Evolutionary conservation across 2,329 filamentous ascomycete genomes (phyloP).

Genomic region (Trichoderma breve): DNA sequence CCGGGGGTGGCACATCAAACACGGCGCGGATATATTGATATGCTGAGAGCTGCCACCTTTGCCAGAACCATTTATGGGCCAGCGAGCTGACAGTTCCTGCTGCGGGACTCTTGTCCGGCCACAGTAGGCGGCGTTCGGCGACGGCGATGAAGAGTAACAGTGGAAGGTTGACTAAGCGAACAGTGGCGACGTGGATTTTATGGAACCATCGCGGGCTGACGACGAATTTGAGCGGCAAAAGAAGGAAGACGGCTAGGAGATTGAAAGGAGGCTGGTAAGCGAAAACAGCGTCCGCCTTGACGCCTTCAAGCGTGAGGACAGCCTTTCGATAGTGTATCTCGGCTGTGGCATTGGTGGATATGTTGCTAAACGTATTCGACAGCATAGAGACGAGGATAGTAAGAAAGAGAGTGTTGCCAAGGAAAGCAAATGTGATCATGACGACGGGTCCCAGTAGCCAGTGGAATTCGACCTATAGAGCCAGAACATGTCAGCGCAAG

Average conservation of each 20-base stretch:
- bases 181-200: slow-evolving; percentile 78
- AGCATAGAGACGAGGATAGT: slow-evolving; percentile 86
- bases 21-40: slow-evolving; percentile 71
- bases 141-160: slow-evolving; percentile 68
- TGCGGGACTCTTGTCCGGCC: slow-evolving; percentile 40
- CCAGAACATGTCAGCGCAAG: not conserved
- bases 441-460: slow-evolving; percentile 73
- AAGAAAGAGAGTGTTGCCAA: slow-evolving; percentile 85
- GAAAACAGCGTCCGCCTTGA: slow-evolving; percentile 81
- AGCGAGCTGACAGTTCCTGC: slow-evolving; percentile 24
- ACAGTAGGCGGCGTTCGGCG: slow-evolving; percentile 68
- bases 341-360: slow-evolving; percentile 72
- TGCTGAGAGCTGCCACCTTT: slow-evolving; percentile 65
- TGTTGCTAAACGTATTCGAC: slow-evolving; percentile 77
- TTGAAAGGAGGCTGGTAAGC: slow-evolving; percentile 83
- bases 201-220: slow-evolving; percentile 83
- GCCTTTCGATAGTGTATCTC: slow-evolving; percentile 81
- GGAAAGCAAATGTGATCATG: slow-evolving; percentile 81
- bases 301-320: slow-evolving; percentile 79
- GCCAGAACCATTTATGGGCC: slow-evolving; percentile 56
- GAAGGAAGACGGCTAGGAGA: slow-evolving; percentile 68
- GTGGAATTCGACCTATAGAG: slow-evolving; percentile 64
- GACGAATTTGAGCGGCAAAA: slow-evolving; percentile 76
- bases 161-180: slow-evolving; percentile 73
- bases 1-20: slow-evolving; percentile 68